A percentile compares a stretch with the other conserved stretches of the same genome.
Conservation (phyloP, 345 rosid species). For the Geranium rotundifolium region DNA sequence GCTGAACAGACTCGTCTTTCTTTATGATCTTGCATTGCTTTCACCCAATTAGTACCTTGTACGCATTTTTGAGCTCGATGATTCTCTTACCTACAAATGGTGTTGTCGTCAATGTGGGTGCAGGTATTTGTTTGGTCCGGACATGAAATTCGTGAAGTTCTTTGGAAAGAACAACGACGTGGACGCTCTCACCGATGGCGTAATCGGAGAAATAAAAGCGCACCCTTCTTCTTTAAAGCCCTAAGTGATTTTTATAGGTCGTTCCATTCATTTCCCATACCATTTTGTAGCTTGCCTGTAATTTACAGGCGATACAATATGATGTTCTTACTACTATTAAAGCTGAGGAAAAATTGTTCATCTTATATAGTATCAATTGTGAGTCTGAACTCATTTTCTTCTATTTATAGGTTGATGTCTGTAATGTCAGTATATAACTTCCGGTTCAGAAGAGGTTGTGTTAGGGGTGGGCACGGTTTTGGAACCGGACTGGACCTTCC, state of each 20-base stretch:
- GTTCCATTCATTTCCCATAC: background rate
- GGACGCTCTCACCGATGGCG: constrained; percentile 57
- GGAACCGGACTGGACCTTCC: no score
- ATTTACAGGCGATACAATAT: background rate
- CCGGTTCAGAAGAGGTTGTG: no score
- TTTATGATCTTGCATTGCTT: no score
- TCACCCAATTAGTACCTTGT: no score
- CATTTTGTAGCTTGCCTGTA: background rate
- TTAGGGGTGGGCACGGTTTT: no score
- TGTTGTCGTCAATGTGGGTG: constrained; percentile 5
- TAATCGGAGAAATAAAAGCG: constrained; percentile 28
- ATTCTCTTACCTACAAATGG: background rate
- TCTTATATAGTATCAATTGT: no score
- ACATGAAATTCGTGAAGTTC: constrained; percentile 77
- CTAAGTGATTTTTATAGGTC: background rate
- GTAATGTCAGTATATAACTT: no score
- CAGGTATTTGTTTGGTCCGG: constrained; percentile 90
- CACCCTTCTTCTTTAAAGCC: no score
- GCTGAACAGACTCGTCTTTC: no score
- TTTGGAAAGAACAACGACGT: constrained; percentile 89
- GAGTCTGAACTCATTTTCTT: no score
- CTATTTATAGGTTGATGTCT: no score
- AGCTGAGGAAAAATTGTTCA: no score
- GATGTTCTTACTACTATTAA: background rate
- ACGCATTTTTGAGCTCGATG: background rate